A percentile compares a stretch with the other conserved stretches of the same genome.
Conservation (phyloP, 306 rosid genomes). For the Trifolium repens region DNA sequence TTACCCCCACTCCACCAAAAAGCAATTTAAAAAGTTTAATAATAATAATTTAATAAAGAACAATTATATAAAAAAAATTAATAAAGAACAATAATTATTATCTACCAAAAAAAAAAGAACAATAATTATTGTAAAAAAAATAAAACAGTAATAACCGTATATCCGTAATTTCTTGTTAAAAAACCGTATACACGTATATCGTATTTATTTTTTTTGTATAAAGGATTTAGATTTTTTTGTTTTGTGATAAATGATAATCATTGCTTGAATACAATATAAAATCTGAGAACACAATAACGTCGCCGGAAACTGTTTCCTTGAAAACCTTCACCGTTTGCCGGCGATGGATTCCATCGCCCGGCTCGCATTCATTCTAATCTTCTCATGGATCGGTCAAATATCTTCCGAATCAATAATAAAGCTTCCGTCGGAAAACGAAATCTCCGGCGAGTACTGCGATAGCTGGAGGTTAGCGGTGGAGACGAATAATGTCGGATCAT, state of each 20-base stretch:
- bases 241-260: not conserved
- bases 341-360: conserved; percentile 42
- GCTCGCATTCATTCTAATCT: not conserved
- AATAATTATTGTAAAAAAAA: no score
- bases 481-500: conserved; percentile 71
- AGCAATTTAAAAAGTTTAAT: no score
- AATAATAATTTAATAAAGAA: no score
- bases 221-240: not conserved
- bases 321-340: conserved; percentile 47
- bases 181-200: no score
- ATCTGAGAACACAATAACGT: not conserved
- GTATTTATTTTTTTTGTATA: not conserved
- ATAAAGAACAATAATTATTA: no score
- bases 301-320: conserved; percentile 39
- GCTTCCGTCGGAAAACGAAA: conserved; percentile 41
- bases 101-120: no score
- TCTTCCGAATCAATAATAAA: conserved; percentile 45
- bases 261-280: not conserved
- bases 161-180: no score
- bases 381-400: conserved; percentile 30
- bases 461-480: conserved; percentile 87
- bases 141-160: no score
- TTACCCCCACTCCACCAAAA: no score
- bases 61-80: no score
- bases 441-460: conserved; percentile 57